Evolutionary conservation across 2,329 filamentous ascomycete species (phyloP).

Genomic region (Talaromyces islandicus): DNA sequence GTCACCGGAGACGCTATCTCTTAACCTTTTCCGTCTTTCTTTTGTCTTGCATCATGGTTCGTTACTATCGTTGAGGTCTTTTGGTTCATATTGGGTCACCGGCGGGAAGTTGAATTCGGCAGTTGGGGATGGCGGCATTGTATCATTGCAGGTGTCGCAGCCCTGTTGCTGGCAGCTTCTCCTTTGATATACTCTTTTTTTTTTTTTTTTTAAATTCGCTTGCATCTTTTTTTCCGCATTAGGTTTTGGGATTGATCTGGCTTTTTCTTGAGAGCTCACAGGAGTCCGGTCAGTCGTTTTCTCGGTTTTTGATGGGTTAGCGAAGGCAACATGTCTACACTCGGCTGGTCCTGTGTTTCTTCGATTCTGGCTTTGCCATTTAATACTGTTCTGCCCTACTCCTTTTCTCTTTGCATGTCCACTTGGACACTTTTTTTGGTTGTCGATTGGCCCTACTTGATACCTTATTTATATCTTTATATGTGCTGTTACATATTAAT

Average conservation of each 20-base stretch:
- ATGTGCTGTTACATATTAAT: conserved; percentile 18
- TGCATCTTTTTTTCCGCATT: conserved; percentile 22
- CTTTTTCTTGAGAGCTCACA: conserved; percentile 31
- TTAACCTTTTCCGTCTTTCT: not conserved
- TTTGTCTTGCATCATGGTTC: conserved; percentile 7
- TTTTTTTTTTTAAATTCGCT: too few species aligned
- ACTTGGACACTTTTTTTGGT: conserved; percentile 10
- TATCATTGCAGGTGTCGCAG: conserved; percentile 21
- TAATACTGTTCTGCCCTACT: conserved; percentile 28
- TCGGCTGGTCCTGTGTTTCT: conserved; percentile 43
- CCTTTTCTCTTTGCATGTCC: conserved; percentile 26
- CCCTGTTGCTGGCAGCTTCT: conserved; percentile 25
- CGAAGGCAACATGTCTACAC: conserved; percentile 35
- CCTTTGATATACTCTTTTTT: conserved; percentile 21
- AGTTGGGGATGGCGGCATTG: conserved; percentile 27
- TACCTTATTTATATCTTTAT: conserved; percentile 24
- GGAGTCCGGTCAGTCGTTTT: conserved; percentile 40
- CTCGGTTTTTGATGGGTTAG: conserved; percentile 30
- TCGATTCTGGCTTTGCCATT: conserved; percentile 31
- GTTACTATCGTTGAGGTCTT: conserved; percentile 26
- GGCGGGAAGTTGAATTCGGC: conserved; percentile 25
- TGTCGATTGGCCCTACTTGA: conserved; percentile 16
- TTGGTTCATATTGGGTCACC: conserved; percentile 35
- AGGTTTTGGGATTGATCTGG: conserved; percentile 21
- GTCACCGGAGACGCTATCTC: conserved; percentile 7